Base-by-base conservation (phyloP, 2,329 filamentous ascomycete genomes). In the Rhynchosporium agropyri region DNA sequence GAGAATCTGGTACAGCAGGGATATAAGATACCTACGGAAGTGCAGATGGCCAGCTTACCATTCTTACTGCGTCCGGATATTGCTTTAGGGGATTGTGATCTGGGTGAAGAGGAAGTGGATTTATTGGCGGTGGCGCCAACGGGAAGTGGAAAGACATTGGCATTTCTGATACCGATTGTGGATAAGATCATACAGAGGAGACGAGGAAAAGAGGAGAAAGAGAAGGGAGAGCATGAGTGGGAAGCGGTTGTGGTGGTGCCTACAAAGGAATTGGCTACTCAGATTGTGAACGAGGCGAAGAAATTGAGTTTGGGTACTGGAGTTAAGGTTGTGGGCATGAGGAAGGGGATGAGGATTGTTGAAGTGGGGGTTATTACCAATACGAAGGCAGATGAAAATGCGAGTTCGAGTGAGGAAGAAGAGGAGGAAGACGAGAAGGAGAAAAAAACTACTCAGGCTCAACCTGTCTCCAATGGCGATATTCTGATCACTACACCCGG, bases 61-160 rank as follows among this genome's bases (percentile, higher is more conserved):
- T 77, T 98, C 51, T 79, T 98, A 42, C 78, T 98, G 36, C 77
- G 81, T 15, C 81, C 84, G 0, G 78, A 81, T 65, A 78, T 76
- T 61, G 83, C 83, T 0, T 76, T 86, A 36, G 64, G 73, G n/a
- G 71, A 74, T 49, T 70, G 75, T 26, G 73, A 74, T 31, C 72
- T 72, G 28, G 75, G 76, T 26, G 56, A 40, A 8, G 48, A 54
- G 7, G 60, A 69, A 51, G 79, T 94, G 4, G 89, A 99, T 78
- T 85, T 99, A 45, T 77, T 99, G 66, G 91, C 91, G 0, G 87
- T 98, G 49, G 95, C 95, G 3, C 95, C 95, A 1, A 99, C 95
- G 0, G 95, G 95, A 29, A 98, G 94, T 75, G 95, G 95, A 50
- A 99, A 99, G 80, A 99, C 95, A 0, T 80, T 99, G 67, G 92